Base-by-base conservation (phyloP, 139 green algal genomes). In the Coccomyxa sp. region DNA sequence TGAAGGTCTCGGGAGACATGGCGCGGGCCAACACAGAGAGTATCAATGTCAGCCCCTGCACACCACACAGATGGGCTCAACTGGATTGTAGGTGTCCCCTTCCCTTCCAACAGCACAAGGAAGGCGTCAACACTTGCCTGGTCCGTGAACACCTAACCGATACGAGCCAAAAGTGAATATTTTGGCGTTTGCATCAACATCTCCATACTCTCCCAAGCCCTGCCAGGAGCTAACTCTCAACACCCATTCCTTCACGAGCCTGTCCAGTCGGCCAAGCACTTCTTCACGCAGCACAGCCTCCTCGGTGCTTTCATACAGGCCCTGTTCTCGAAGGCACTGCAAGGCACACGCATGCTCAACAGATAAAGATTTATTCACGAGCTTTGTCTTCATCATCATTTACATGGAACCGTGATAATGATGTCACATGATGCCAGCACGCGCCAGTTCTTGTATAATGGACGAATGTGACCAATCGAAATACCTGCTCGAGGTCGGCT, bases 111-210 rank as follows among this genome's bases (percentile, higher is more conserved):
- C 38, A 51, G 23, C 21, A 1, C 21, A 51, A 76, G 38, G 23
- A 58, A 13, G 21, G 58, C 58, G 27, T 32, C 45, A 60, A 68
- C 21, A 32, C 79, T 82, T 1, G 14, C 95, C 95, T 85, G 96
- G 96, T 0, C 93, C 94, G 85, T 99, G 95, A 80, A 99, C 95
- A 0, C 96, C 96, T 21, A 99, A 90, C 17, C 96, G 91, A 82
- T 97, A 99, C 0, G 95, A 98, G 0, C 96, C 96, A 84, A 98
- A 99, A 0, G 95, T 98, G 84, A 95, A 98, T 38, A 99, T 97
- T 58, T 91, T 93, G 18, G 93, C 94, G 74, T 96, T 95, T 58
- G 93, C 93, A 13, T 97, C 95, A 32, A 83, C 77, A 16, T 77
- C 25, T 21, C 79, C 60, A 38, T 86, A 76, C 1, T 84, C 81